Evolutionary conservation across 2,329 filamentous ascomycete species (phyloP).

Genomic region (Hypoxylon sp.): DNA sequence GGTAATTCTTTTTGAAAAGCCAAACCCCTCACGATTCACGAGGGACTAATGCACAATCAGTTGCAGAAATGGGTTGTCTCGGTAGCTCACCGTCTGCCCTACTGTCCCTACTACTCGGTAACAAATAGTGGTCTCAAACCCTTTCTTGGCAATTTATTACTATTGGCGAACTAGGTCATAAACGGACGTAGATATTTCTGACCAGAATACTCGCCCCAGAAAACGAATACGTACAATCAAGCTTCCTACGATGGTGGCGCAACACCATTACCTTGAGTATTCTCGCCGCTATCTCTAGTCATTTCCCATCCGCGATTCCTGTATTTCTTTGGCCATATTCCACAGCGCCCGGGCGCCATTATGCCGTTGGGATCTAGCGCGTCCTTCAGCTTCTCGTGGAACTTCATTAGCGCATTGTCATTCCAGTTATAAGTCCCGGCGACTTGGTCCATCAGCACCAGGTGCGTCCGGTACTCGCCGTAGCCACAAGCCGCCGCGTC

Average conservation of each 20-base stretch:
- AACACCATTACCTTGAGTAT: conserved; percentile 54
- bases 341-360: conserved; percentile 53
- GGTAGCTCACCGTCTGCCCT: conserved; percentile 1
- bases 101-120: background rate
- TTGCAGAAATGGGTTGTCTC: conserved; percentile 20
- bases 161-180: background rate
- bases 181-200: background rate
- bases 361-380: conserved; percentile 59
- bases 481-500: conserved; percentile 59
- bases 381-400: conserved; percentile 61
- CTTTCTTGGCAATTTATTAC: conserved; percentile 1
- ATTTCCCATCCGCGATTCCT: conserved; percentile 57
- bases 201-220: background rate
- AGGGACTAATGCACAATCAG: conserved; percentile 7
- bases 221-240: background rate
- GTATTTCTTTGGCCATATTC: conserved; percentile 55
- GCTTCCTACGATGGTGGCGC: conserved; percentile 10
- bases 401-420: conserved; percentile 57
- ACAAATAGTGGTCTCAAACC: background rate
- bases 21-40: background rate
- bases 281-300: conserved; percentile 52
- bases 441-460: conserved; percentile 63
- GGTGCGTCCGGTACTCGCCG: conserved; percentile 62
- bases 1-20: background rate
- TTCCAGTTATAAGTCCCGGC: conserved; percentile 61